Percentiles rank a stretch among this genome's conserved stretches.
Evolutionary conservation across 805 yeast genomes (phyloP).

Genomic region (Maudiozyma bulderi): DNA sequence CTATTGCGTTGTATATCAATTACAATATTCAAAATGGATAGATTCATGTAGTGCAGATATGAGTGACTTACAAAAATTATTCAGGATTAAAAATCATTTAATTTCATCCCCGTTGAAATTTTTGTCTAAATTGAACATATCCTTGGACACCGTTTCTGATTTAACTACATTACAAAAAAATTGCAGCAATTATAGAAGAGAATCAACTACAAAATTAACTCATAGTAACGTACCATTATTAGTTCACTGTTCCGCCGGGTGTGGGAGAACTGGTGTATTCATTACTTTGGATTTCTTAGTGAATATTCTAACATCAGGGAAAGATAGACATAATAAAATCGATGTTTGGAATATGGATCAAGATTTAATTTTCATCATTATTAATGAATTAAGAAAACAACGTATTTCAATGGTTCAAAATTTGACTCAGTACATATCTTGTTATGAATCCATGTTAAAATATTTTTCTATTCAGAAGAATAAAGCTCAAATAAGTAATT

Average conservation of each 20-base stretch:
- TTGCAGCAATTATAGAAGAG: slow-evolving; percentile 1
- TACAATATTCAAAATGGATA: slow-evolving; percentile 73
- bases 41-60: slow-evolving; percentile 63
- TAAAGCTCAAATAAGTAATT: neutral
- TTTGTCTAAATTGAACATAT: neutral
- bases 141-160: neutral
- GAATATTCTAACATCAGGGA: slow-evolving; percentile 28
- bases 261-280: slow-evolving; percentile 90
- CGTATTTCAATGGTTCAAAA: slow-evolving; percentile 74
- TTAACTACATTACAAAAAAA: slow-evolving; percentile 1
- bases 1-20: slow-evolving; percentile 44
- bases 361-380: slow-evolving; percentile 52
- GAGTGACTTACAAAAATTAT: slow-evolving; percentile 24
- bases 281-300: slow-evolving; percentile 51
- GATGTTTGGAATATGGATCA: slow-evolving; percentile 34
- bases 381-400: slow-evolving; percentile 56
- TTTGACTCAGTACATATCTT: slow-evolving; percentile 57
- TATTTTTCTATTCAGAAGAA: slow-evolving; percentile 20
- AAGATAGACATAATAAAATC: slow-evolving; percentile 27
- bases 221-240: slow-evolving; percentile 38
- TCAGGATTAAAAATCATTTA: slow-evolving; percentile 23
- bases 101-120: slow-evolving; percentile 7
- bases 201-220: neutral
- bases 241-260: slow-evolving; percentile 94
- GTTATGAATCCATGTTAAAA: slow-evolving; percentile 47